Conservation (phyloP, 2,329 filamentous ascomycete genomes). For the Hypoxylon rubiginosum region DNA sequence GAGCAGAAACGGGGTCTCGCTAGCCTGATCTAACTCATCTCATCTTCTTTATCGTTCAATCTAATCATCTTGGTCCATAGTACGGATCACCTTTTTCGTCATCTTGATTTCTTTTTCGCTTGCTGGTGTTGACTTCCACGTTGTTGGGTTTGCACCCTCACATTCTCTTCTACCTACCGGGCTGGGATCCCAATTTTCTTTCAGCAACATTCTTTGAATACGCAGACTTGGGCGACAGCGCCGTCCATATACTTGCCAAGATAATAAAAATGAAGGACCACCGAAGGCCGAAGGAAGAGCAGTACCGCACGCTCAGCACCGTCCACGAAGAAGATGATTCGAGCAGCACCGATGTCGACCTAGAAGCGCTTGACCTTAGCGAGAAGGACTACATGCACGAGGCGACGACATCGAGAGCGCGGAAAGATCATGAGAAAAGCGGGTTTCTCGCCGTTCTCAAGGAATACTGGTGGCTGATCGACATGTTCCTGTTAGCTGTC, state of each 20-base stretch:
- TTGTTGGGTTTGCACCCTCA: conserved; percentile 6
- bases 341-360: conserved; percentile 44
- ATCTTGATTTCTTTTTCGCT: conserved; percentile 4
- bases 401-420: conserved; percentile 18
- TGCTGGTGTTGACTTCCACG: not conserved
- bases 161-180: conserved; percentile 18
- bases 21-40: not conserved
- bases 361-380: conserved; percentile 47
- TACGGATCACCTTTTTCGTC: conserved; percentile 9
- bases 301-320: conserved; percentile 31
- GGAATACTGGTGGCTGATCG: conserved; percentile 50
- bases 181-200: conserved; percentile 25
- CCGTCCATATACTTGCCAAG: conserved; percentile 7
- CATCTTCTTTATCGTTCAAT: not conserved
- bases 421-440: conserved; percentile 19
- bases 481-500: conserved; percentile 53
- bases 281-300: conserved; percentile 23
- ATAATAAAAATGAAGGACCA: conserved; percentile 32
- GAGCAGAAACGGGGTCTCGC: not conserved
- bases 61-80: not conserved
- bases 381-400: conserved; percentile 50
- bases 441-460: conserved; percentile 39
- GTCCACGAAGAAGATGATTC: conserved; percentile 46
- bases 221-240: conserved; percentile 9
- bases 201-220: conserved; percentile 8